These are phyloP conservation scores for Coemansia sp. DNA, from an alignment of 192 early-diverging fungal species.

Conservation along the genomic window DNA sequence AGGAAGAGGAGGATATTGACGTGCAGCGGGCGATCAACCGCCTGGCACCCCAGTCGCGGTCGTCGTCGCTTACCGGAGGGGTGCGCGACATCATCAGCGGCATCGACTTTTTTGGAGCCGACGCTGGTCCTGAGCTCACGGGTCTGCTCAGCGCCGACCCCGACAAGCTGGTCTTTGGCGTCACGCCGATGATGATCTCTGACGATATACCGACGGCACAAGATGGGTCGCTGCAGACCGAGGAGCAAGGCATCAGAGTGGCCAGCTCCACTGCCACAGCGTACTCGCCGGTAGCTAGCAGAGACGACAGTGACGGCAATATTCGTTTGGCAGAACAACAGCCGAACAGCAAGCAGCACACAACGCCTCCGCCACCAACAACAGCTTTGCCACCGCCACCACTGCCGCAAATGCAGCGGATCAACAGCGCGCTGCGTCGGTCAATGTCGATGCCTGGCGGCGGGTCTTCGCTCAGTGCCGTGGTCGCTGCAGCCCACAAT, in stretches of 20 bases:
- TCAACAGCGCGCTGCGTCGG: constrained; percentile 28
- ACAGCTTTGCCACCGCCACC: constrained; percentile 9
- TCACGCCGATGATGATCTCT: neutral
- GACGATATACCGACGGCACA: neutral
- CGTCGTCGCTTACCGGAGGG: neutral
- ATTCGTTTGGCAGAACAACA: neutral
- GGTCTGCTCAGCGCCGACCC: constrained; percentile 45
- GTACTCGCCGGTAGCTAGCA: neutral
- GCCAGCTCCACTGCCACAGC: constrained; percentile 17
- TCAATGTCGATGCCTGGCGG: constrained; percentile 51
- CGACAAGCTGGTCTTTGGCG: constrained; percentile 31
- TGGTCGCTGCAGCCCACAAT: neutral
- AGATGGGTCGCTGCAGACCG: neutral
- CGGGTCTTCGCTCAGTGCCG: neutral
- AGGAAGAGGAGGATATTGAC: constrained; percentile 16
- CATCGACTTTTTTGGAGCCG: constrained; percentile 43
- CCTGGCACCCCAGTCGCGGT: constrained; percentile 27
- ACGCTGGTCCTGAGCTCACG: constrained; percentile 39
- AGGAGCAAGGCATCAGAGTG: neutral
- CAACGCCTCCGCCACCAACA: neutral
- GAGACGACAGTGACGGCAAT: neutral
- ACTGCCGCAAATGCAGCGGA: constrained; percentile 14
- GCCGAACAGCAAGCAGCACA: neutral
- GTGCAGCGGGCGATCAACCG: constrained; percentile 33
- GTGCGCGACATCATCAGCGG: constrained; percentile 36